phyloP scores from a whole-genome alignment of 116 monocot genomes.

The Zostera marina region DNA sequence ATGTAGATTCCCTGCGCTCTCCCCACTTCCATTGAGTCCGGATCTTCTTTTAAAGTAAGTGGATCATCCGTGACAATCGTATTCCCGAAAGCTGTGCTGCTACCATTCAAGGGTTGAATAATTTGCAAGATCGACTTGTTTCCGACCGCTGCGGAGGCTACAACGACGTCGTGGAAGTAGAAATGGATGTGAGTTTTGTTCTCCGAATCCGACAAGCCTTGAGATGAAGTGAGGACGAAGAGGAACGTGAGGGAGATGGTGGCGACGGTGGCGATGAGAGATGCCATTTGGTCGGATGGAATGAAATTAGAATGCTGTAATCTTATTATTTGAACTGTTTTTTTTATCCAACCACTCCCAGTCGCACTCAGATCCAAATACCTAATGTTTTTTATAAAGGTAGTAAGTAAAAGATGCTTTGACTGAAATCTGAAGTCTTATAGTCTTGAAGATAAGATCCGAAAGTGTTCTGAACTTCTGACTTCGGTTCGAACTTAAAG shows the following conservation, averaged over 20 bases:
- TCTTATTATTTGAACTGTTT: too few species aligned
- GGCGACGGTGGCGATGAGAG: not conserved
- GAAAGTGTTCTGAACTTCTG: too few species aligned
- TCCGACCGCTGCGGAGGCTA: conserved; percentile 5
- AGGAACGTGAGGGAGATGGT: not conserved
- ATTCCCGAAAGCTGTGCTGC: conserved; percentile 36
- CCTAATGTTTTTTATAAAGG: too few species aligned
- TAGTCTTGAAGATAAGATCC: too few species aligned
- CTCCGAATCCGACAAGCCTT: not conserved
- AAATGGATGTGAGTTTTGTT: conserved; percentile 32
- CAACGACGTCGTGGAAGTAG: conserved; percentile 35
- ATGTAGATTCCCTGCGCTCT: conserved; percentile 51
- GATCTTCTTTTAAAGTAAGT: conserved; percentile 30
- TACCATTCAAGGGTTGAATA: not conserved
- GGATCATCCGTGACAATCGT: conserved; percentile 38
- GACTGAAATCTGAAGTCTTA: too few species aligned
- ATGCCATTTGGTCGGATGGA: too few species aligned
- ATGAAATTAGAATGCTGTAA: too few species aligned
- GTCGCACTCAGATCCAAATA: too few species aligned
- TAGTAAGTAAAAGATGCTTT: too few species aligned
- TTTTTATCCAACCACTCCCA: too few species aligned
- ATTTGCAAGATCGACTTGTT: conserved; percentile 17
- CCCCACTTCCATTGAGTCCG: conserved; percentile 16
- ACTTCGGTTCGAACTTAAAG: too few species aligned
- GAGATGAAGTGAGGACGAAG: not conserved